Evolutionary conservation across 1,284 basidiomycete species (phyloP), one percentile per base, ranked within the genome.

Genomic region (Apiotrichum gracile): DNA sequence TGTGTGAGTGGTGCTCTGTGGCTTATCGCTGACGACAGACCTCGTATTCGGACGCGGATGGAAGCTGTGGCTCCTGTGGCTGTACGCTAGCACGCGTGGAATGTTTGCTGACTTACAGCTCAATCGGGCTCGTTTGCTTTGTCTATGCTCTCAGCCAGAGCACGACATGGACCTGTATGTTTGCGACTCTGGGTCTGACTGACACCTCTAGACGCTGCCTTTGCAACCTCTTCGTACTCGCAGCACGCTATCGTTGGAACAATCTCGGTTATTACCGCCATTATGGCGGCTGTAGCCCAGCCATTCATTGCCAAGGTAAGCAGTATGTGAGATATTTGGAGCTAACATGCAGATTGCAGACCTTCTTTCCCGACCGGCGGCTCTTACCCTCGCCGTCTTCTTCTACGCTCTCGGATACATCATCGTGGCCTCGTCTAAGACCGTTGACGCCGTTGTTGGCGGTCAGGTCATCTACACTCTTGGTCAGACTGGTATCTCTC

Each of bases 281-380:
- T 75, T 53, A 67, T 72, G 42, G 58, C 64, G 9, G 68, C 66
- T 45, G 69, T 72, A 2, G 61, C 63, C 17, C 62, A 65, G 47
- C 72, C 72, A 5, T 70, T 75, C 60, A 65, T 73, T 47, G 70
- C 66, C 42, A 73, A 71, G 58, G 57, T 69, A 27, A 47, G 58
- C 50, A 17, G 16, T 17, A 4, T 17, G 34, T 31, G 8, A 31
- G 34, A 14, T 17, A n/a, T 14, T 8, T 4, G 9, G 4, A 3
- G n/a, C 37, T 21, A 38, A 38, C 34, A 13, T 35, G 7, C 34
- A 35, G 37, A 38, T 38, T 19, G 37, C 37, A 5, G 69, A 67
- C 34, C 21, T 35, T 24, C 13, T 37, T 4, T 47, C 33, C n/a
- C n/a, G 22, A 25, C 41, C 19, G 3, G 31, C 44, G 4, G 29